Evolutionary conservation across 768 basidiomycete genomes (phyloP).

Genomic region (Mycena pura): DNA sequence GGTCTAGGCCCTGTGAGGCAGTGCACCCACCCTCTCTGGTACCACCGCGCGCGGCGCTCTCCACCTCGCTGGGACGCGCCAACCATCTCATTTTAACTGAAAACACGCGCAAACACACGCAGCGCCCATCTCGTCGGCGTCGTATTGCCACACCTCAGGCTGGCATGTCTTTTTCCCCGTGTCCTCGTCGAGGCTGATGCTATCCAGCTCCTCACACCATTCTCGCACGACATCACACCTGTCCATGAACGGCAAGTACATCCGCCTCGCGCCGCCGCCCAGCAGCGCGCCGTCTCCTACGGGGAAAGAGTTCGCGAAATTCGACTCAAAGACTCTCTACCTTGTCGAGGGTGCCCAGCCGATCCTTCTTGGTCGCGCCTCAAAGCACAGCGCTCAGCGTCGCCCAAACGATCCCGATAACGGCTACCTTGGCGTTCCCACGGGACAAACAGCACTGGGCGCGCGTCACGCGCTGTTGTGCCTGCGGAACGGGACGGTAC

Average conservation of each 20-base stretch:
- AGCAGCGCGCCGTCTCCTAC: background rate
- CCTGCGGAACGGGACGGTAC: constrained; percentile 16
- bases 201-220: no score
- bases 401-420: constrained; percentile 22
- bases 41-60: no score
- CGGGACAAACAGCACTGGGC: constrained; percentile 22
- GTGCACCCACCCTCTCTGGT: no score
- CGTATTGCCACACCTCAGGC: no score
- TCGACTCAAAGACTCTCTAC: constrained; percentile 22
- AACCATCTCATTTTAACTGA: no score
- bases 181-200: no score
- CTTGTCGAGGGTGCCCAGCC: constrained; percentile 20
- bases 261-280: constrained; percentile 20
- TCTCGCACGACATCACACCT: no score
- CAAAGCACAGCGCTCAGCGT: background rate
- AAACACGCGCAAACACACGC: no score
- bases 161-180: no score
- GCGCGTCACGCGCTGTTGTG: constrained; percentile 18
- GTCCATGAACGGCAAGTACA: constrained; percentile 20
- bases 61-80: no score
- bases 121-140: no score
- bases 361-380: constrained; percentile 14
- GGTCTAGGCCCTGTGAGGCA: no score
- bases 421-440: constrained; percentile 21
- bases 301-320: constrained; percentile 13